Evolutionary conservation across 1,139 yeast species (phyloP), one percentile per base, ranked within the genome.

Genomic region (Candida neerlandica): DNA sequence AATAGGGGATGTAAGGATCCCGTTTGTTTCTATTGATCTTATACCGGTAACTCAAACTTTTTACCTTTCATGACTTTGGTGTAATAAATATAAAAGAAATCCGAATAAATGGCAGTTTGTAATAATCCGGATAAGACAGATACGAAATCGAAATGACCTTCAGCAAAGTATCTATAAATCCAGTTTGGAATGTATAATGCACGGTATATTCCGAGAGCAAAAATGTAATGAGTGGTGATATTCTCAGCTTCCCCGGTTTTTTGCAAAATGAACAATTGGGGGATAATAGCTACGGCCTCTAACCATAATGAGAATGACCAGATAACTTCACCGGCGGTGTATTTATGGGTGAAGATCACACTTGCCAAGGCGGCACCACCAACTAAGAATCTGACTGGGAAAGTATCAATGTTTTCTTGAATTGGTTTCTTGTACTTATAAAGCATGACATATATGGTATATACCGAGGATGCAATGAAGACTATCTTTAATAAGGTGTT

Each of bases 61-160:
- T 85, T 81, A 44, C 96, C 96, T 65, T 86, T 85, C 77, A 91
- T 77, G 47, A 94, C 97, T 67, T 70, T 75, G 51, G 70, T 72
- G 73, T 92, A 92, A 71, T 94, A 94, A 56, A 94, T 80, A 71
- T 90, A 94, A 74, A 94, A 94, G 76, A 94, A 94, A 71, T 94
- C 99, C 1, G 97, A 89, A 72, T 94, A 94, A 34, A 94, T 70
- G 45, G 84, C 75, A 0, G 98, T 90, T 71, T 94, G 99, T 43
- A 90, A 67, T 41, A 94, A 56, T 19, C 99, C 99, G 1, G 97
- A 87, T 32, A 81, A 62, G 7, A 92, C 75, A 9, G 96, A 80
- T 51, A 92, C 75, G 58, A 78, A 80, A 63, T 90, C 97, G 51
- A 87, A 78, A 59, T 82, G 81, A 37, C 78, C 81, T 58, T 87